Evolutionary conservation across 495 filamentous ascomycete species (phyloP).

Genomic region (Xylaria scruposa): DNA sequence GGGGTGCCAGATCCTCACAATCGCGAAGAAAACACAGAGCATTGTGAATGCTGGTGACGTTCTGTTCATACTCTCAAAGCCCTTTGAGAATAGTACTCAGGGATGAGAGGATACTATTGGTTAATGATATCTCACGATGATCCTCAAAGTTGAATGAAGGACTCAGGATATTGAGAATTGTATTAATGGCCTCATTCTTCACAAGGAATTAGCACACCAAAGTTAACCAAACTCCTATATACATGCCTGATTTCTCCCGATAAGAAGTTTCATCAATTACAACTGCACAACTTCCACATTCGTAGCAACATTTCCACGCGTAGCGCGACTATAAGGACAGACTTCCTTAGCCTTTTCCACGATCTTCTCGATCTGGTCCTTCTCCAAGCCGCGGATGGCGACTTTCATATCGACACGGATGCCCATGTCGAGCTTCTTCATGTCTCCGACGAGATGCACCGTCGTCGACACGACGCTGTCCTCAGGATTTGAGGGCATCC

Average conservation of each 20-base stretch:
- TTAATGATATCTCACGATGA: neutral
- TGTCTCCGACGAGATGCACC: conserved; percentile 30
- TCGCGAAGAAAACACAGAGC: neutral
- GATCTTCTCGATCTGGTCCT: conserved; percentile 21
- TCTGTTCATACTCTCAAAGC: conserved; percentile 5
- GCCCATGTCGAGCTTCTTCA: conserved; percentile 28
- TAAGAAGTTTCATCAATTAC: neutral
- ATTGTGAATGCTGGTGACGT: neutral
- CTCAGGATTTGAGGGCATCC: conserved; percentile 20
- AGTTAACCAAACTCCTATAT: neutral
- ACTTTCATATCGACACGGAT: conserved; percentile 25
- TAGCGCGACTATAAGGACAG: conserved; percentile 30
- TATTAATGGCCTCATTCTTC: neutral
- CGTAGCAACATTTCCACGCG: conserved; percentile 22
- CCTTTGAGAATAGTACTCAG: neutral
- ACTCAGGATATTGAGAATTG: neutral
- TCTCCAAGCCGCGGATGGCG: conserved; percentile 16
- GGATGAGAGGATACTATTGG: neutral
- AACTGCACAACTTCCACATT: conserved; percentile 20
- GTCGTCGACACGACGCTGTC: conserved; percentile 25
- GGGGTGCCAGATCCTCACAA: neutral
- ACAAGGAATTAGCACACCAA: neutral
- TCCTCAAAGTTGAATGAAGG: neutral
- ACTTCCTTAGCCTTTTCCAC: conserved; percentile 22
- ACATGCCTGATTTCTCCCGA: neutral